phyloP scores from a whole-genome alignment of 2,329 filamentous ascomycete genomes.

The Fusarium fracticaudum region DNA sequence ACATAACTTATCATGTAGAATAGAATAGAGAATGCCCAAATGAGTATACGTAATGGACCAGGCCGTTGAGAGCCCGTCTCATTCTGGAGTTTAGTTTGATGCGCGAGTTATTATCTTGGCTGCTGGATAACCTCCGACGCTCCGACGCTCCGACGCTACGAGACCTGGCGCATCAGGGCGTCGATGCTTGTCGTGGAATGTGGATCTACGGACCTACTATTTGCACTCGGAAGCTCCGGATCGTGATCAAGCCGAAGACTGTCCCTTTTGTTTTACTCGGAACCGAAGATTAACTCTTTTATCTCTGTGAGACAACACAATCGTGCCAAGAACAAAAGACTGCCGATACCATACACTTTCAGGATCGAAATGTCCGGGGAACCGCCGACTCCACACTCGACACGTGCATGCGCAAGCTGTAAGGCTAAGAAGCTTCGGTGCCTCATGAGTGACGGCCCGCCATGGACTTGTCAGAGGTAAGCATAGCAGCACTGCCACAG shows the following conservation, averaged over 20 bases:
- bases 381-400: background rate
- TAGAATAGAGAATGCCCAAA: too few species aligned
- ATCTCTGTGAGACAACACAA: fast-evolving
- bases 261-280: too few species aligned
- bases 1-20: too few species aligned
- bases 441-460: background rate
- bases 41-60: too few species aligned
- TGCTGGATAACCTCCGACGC: background rate
- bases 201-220: background rate
- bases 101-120: background rate
- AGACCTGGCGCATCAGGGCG: background rate
- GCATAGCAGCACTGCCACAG: background rate
- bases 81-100: too few species aligned
- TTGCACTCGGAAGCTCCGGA: background rate
- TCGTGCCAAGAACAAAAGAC: background rate
- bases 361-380: background rate
- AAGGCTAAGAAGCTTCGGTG: background rate
- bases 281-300: background rate
- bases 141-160: background rate
- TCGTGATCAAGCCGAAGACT: background rate
- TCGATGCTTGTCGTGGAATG: background rate
- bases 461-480: background rate
- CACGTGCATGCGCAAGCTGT: background rate
- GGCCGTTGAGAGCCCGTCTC: too few species aligned
- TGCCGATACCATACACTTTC: background rate